phyloP scores from a whole-genome alignment of 106 monocot genomes.

The Alisma plantagoaquatica region DNA sequence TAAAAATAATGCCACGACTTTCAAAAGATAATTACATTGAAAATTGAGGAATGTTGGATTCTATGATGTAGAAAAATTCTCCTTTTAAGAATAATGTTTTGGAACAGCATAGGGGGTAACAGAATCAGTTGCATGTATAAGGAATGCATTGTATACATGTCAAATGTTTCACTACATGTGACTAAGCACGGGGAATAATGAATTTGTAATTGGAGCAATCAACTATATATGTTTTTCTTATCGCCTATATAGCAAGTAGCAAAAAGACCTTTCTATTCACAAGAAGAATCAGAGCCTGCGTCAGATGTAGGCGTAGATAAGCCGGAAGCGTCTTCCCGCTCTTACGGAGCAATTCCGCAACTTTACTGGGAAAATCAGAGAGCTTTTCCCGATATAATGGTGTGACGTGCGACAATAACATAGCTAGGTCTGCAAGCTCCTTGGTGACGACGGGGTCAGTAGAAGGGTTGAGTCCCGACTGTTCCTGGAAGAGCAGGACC shows the following conservation, averaged over 20 bases:
- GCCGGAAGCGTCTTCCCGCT: constrained; percentile 44
- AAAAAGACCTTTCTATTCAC: constrained; percentile 67
- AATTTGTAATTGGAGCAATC: too few species aligned
- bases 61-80: too few species aligned
- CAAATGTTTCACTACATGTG: too few species aligned
- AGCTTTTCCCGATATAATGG: constrained; percentile 64
- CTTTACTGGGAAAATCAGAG: constrained; percentile 34
- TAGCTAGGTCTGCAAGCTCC: constrained; percentile 62
- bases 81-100: too few species aligned
- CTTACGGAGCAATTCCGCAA: constrained; percentile 34
- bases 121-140: too few species aligned
- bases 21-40: too few species aligned
- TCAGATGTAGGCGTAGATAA: constrained; percentile 48
- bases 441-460: constrained; percentile 47
- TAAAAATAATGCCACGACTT: constrained; percentile 7
- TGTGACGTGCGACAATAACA: constrained; percentile 77
- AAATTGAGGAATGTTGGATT: too few species aligned
- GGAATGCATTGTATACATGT: too few species aligned
- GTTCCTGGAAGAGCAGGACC: constrained; percentile 54
- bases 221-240: too few species aligned
- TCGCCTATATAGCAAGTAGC: background rate
- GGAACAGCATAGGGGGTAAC: too few species aligned
- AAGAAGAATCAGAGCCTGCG: constrained; percentile 67
- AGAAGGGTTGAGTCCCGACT: constrained; percentile 39
- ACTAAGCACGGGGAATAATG: too few species aligned